Base-by-base conservation (phyloP, 148 eudicot genomes). In the Euryodendron excelsum region DNA sequence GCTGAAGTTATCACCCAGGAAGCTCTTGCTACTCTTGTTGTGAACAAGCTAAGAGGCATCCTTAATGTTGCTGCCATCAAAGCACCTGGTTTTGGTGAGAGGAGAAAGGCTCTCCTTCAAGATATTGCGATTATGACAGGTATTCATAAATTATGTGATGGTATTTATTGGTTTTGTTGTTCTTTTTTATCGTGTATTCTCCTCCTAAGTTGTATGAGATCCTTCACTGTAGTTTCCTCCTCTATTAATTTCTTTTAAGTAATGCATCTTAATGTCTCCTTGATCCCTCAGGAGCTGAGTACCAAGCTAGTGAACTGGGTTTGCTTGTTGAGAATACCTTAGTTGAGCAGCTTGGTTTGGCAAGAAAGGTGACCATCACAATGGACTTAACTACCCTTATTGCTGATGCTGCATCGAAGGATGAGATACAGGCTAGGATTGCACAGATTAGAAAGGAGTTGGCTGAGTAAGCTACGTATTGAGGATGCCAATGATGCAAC, bases 401-500 rank as follows among this genome's bases (percentile, higher is more conserved):
- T 76, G 99, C 99, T 72, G 98, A 96, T 86, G 93, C 94, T 58
- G 99, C 97, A 47, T 82, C 98, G 2, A 96, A 96, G 86, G 99
- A 93, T 81, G 99, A 96, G 87, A 87, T 96, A n/a, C 98, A 96
- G 86, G 88, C 99, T 25, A 87, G 99, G 81, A 89, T 93, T 83
- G 90, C 98, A 11, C 99, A 96, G 80, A 88, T 96, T 39, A 96
- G 93, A 84, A 93, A 82, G 83, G 99, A 96, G 87, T 73, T 96
- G 76, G 44, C 79, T 18, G 98, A 86, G 82, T 41, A 93, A 93
- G 72, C 85, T 96, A 34, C 88, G 99, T 59, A 91, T 96, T 82
- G 99, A 96, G 79, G 99, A 96, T 89, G 99, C 99, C 33, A 96
- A 96, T 82, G 93, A 96, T 81, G 99, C 99, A n/a, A 96, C 99